phyloP scores from a whole-genome alignment of 192 early-diverging fungal species.

The Chytriomyces sp. region DNA sequence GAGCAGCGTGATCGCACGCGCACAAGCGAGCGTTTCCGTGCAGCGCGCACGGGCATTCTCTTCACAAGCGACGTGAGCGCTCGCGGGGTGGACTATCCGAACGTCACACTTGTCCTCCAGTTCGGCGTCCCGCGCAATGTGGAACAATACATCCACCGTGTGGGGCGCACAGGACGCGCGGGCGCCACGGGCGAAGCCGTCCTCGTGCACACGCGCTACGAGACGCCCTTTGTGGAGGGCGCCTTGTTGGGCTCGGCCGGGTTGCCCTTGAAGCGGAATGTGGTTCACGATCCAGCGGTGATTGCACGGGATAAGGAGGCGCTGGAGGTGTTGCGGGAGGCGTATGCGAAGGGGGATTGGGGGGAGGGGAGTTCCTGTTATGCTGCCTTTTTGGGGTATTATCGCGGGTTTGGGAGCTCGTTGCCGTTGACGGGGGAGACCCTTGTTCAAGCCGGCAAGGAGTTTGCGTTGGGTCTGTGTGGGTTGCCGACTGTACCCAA shows the following conservation, averaged over 20 bases:
- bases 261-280: slow-evolving; percentile 40
- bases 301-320: slow-evolving; percentile 23
- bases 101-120: slow-evolving; percentile 89
- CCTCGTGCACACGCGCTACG: slow-evolving; percentile 77
- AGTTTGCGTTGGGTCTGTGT: slow-evolving; percentile 35
- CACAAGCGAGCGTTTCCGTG: slow-evolving; percentile 79
- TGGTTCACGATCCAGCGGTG: slow-evolving; percentile 23
- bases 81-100: slow-evolving; percentile 96
- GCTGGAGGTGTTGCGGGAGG: slow-evolving; percentile 16
- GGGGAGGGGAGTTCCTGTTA: slow-evolving; percentile 31
- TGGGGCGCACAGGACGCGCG: slow-evolving; percentile 96
- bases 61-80: slow-evolving; percentile 96
- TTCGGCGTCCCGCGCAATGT: slow-evolving; percentile 77
- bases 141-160: slow-evolving; percentile 94
- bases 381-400: slow-evolving; percentile 63
- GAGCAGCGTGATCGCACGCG: slow-evolving; percentile 70
- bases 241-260: slow-evolving; percentile 1
- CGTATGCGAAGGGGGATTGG: slow-evolving; percentile 42
- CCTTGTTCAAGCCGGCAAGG: slow-evolving; percentile 32
- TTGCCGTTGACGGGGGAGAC: slow-evolving; percentile 21
- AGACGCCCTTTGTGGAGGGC: slow-evolving; percentile 70
- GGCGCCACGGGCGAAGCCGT: slow-evolving; percentile 88
- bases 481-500: slow-evolving; percentile 24
- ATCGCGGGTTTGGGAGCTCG: slow-evolving; percentile 4
- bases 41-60: slow-evolving; percentile 63